Conservation (phyloP, 768 basidiomycete genomes). For the Polyporus arcularius region DNA sequence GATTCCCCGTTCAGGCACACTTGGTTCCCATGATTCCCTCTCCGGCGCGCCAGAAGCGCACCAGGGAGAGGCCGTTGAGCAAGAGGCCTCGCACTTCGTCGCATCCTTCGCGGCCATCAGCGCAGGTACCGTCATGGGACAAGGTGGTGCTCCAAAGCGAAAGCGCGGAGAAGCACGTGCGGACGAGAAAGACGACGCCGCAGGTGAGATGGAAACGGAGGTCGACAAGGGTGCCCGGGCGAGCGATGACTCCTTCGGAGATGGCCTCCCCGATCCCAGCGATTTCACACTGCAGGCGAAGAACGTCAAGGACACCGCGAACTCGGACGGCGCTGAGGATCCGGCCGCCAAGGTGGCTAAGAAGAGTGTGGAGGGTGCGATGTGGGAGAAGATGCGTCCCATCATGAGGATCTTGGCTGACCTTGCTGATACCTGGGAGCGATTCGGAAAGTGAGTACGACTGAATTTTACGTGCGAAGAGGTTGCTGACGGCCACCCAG, state of each 20-base stretch:
- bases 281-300: slow-evolving; percentile 33
- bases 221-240: slow-evolving; percentile 21
- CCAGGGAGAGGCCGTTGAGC: slow-evolving; percentile 41
- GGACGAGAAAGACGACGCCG: slow-evolving; percentile 25
- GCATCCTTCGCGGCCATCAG: slow-evolving; percentile 34
- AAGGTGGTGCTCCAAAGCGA: slow-evolving; percentile 20
- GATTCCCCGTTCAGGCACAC: slow-evolving; percentile 34
- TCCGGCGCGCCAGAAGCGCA: slow-evolving; percentile 38
- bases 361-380: slow-evolving; percentile 32
- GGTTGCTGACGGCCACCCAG: slow-evolving; percentile 16
- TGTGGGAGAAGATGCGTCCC: slow-evolving; percentile 38
- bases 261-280: slow-evolving; percentile 31
- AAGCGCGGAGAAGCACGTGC: slow-evolving; percentile 17
- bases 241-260: slow-evolving; percentile 24
- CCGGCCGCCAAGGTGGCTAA: slow-evolving; percentile 31
- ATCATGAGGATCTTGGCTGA: slow-evolving; percentile 37
- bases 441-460: slow-evolving; percentile 34
- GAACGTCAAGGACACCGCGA: slow-evolving; percentile 26
- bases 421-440: slow-evolving; percentile 42
- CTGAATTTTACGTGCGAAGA: too few species aligned
- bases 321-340: slow-evolving; percentile 24
- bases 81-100: slow-evolving; percentile 39
- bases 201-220: slow-evolving; percentile 23
- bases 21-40: slow-evolving; percentile 33
- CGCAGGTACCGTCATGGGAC: slow-evolving; percentile 33